Percentiles rank a stretch among this genome's conserved stretches.
Conservation (phyloP, 371 early-diverging fungal species). For the Chytridium lagenaria region DNA sequence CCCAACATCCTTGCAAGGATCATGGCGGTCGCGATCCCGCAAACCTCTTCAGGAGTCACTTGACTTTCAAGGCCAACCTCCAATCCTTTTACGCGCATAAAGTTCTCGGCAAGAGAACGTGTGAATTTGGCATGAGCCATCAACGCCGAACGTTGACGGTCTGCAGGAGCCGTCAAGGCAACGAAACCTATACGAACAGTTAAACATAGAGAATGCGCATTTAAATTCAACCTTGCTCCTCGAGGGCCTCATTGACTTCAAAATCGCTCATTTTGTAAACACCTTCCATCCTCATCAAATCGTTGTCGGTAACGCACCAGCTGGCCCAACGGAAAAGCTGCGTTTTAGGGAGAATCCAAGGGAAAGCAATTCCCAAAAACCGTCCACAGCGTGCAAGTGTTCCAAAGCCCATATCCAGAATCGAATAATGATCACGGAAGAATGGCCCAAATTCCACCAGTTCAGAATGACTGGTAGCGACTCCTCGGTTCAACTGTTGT, state of each 20-base stretch:
- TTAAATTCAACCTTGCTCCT: not conserved
- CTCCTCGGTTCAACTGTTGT: not conserved
- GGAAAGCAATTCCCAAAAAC: not conserved
- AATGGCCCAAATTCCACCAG: not conserved
- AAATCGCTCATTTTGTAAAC: not conserved
- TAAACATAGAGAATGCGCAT: not conserved
- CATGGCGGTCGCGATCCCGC: not conserved
- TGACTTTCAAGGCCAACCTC: not conserved
- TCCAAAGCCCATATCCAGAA: constrained; percentile 2
- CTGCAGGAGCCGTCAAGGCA: not conserved
- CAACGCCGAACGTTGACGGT: not conserved
- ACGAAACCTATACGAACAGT: not conserved
- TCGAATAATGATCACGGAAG: not conserved
- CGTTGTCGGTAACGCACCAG: constrained; percentile 6
- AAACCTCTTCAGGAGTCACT: not conserved
- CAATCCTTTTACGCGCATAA: not conserved
- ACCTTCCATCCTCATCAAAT: constrained; percentile 4
- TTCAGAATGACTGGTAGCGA: not conserved
- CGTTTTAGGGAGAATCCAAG: not conserved
- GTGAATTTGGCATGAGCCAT: constrained; percentile 2
- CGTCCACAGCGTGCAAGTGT: not conserved
- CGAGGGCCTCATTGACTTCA: constrained; percentile 7
- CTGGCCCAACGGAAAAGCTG: constrained; percentile 4
- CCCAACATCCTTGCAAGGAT: not conserved
- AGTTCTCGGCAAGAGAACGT: not conserved